A percentile compares a stretch with the other conserved stretches of the same genome.
Evolutionary conservation across 2,329 filamentous ascomycete species (phyloP).

Genomic region (Neopestalotiopsis clavispora): DNA sequence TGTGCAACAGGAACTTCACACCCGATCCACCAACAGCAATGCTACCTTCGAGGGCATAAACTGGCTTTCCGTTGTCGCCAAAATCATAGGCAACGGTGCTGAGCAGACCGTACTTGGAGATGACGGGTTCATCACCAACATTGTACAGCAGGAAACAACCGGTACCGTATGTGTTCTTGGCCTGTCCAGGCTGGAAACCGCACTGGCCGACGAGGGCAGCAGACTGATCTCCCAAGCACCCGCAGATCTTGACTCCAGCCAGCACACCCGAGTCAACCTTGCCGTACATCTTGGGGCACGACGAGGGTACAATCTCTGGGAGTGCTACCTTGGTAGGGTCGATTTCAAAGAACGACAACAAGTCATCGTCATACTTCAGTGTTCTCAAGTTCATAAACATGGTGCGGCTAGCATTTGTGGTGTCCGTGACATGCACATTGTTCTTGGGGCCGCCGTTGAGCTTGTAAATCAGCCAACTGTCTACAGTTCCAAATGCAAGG

Average conservation of each 20-base stretch:
- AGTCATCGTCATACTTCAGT: slow-evolving; percentile 76
- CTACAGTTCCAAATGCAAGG: slow-evolving; percentile 84
- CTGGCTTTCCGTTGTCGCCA: slow-evolving; percentile 60
- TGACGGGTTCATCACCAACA: slow-evolving; percentile 82
- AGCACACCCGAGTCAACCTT: slow-evolving; percentile 67
- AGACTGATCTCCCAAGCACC: slow-evolving; percentile 86
- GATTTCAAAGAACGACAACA: slow-evolving; percentile 81
- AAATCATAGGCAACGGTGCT: slow-evolving; percentile 90
- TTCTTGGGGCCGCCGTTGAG: slow-evolving; percentile 75
- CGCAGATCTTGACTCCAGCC: slow-evolving; percentile 75
- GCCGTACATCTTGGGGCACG: slow-evolving; percentile 76
- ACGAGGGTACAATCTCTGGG: slow-evolving; percentile 84
- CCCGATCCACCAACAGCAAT: slow-evolving; percentile 83
- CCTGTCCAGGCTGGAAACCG: slow-evolving; percentile 79
- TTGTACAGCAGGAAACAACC: slow-evolving; percentile 92
- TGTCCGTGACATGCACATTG: slow-evolving; percentile 78
- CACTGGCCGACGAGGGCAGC: slow-evolving; percentile 85
- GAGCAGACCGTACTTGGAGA: slow-evolving; percentile 81
- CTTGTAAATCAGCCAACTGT: slow-evolving; percentile 86
- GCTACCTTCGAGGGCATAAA: slow-evolving; percentile 84
- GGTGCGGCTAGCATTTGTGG: slow-evolving; percentile 85
- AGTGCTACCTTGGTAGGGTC: slow-evolving; percentile 70
- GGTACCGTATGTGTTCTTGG: slow-evolving; percentile 92
- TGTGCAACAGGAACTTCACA: slow-evolving; percentile 74
- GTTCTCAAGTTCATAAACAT: slow-evolving; percentile 94